phyloP scores from a whole-genome alignment of 108 stramenopile genomes.

The Cyclostephanos tholiformis region DNA sequence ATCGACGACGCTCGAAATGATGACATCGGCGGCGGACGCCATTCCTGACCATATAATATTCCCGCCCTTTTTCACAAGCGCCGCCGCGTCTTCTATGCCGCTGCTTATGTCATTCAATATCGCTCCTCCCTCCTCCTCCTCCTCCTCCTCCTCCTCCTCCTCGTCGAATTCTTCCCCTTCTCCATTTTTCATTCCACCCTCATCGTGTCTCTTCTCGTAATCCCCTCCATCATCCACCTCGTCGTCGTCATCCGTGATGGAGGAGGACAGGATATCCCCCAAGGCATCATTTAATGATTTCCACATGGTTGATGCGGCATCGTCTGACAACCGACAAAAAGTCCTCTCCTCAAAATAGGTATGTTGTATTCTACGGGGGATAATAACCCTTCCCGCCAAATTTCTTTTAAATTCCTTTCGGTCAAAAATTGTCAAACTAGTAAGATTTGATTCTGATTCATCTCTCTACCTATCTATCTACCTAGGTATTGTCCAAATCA shows the following conservation, averaged over 20 bases:
- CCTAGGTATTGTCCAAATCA: too few relatives aligned
- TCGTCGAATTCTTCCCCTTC: not conserved
- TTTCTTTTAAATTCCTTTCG: too few relatives aligned
- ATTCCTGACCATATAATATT: not conserved
- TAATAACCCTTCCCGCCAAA: too few relatives aligned
- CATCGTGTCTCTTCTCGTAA: not conserved
- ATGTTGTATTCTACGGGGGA: too few relatives aligned
- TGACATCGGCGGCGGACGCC: conserved; percentile 8
- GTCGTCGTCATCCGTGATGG: not conserved
- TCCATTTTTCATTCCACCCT: not conserved
- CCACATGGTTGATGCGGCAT: too few relatives aligned
- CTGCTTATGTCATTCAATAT: not conserved
- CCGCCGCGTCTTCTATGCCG: not conserved
- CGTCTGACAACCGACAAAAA: too few relatives aligned
- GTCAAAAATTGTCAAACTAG: too few relatives aligned
- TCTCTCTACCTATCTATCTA: too few relatives aligned
- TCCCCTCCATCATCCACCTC: not conserved
- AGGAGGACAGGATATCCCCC: not conserved
- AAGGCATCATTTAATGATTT: not conserved
- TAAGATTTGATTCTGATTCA: too few relatives aligned
- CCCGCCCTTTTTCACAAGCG: not conserved
- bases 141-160: not conserved
- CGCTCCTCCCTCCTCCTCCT: not conserved
- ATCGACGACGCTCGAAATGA: conserved; percentile 19
- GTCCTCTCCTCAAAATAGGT: too few relatives aligned